Base-by-base conservation (phyloP, 1,139 yeast genomes). In the Kodamaea derodonti region DNA sequence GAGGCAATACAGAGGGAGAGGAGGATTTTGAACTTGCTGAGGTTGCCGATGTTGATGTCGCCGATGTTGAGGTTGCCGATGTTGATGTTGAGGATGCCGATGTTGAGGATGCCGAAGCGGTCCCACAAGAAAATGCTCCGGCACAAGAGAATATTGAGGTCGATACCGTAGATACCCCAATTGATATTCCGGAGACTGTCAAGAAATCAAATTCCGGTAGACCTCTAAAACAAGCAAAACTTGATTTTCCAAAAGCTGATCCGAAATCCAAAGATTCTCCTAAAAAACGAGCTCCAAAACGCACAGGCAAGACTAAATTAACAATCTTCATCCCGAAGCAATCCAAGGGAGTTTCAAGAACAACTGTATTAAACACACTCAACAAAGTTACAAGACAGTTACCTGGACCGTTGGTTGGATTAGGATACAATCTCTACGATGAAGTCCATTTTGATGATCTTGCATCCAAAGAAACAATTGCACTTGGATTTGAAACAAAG, bases 371-470 rank as follows among this genome's bases (percentile, higher is more conserved):
- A 3, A 57, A 54, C 28, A 52, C 54, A 14, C 51, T 54, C 14
- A 51, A 55, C 37, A 64, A 62, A 40, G 43, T 54, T 4, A 50
- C 69, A 3, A 46, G 71, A 31, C 64, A 62, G 35, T 52, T 62
- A 14, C 72, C 73, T 1, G 72, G 72, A 0, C 73, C 75, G 1
- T 41, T 67, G 25, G 51, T 67, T 3, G 62, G 63, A 0, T 45
- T 69, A 20, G 51, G 54, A 36, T 69, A 65, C 40, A 65, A 62
- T 27, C 43, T 60, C 8, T 69, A 69, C 35, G 74, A 69, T 41
- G 72, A 66, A 15, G 62, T 59, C 38, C 37, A 59, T 18, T 40
- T 65, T 27, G 43, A 43, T 3, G 45, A 49, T 2, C 13, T n/a
- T 11, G 61, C 31, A 11, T 20, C 30, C 12, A 10, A 33, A 12